phyloP scores from a whole-genome alignment of 164 flowering plant genomes.

The Tetrastigma voinierianum region DNA sequence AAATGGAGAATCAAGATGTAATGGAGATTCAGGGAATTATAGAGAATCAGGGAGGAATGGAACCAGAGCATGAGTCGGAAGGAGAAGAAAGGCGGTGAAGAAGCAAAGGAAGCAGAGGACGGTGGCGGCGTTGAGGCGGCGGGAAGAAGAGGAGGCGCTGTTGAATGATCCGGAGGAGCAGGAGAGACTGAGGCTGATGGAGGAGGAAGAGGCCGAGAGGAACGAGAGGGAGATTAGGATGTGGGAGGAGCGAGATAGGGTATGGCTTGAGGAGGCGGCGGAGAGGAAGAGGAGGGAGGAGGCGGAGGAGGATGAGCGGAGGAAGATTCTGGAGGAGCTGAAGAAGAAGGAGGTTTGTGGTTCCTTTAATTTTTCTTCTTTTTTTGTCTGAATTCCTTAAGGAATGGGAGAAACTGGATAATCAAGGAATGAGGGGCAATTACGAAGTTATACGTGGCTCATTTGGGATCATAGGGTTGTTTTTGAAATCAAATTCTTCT shows the following conservation, averaged over 20 bases:
- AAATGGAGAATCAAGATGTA: no score
- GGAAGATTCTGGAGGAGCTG: conserved; percentile 33
- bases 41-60: no score
- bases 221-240: conserved; percentile 54
- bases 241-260: conserved; percentile 81
- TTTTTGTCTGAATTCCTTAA: neutral
- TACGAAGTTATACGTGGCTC: no score
- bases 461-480: no score
- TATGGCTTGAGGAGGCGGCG: conserved; percentile 55
- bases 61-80: conserved; percentile 27
- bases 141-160: conserved; percentile 55
- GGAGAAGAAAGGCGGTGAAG: conserved; percentile 74
- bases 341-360: conserved; percentile 27
- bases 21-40: no score
- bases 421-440: no score
- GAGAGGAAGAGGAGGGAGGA: conserved; percentile 32
- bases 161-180: conserved; percentile 74
- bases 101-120: conserved; percentile 73
- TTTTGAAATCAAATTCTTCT: no score
- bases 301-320: conserved; percentile 35
- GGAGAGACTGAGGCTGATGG: conserved; percentile 39
- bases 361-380: neutral
- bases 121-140: conserved; percentile 58
- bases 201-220: conserved; percentile 58
- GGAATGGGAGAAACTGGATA: no score